These are phyloP conservation scores for Cyamopsis tetragonoloba DNA, from an alignment of 306 rosid genomes.

Conservation along the genomic window DNA sequence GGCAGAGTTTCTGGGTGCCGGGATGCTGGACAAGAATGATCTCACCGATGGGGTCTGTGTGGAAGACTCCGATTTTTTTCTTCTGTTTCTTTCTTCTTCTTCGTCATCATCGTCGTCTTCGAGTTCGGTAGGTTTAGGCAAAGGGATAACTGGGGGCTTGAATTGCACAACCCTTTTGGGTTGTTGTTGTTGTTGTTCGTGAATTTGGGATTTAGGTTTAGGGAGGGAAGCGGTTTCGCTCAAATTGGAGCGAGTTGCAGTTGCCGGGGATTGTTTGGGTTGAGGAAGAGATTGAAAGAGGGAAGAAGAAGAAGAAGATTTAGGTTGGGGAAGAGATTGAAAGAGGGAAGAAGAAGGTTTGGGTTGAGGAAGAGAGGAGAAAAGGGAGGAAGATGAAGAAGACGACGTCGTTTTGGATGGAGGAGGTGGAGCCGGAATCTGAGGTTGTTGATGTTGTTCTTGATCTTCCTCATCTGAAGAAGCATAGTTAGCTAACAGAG, in stretches of 20 bases:
- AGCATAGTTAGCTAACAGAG: constrained; percentile 75
- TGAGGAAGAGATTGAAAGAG: constrained; percentile 55
- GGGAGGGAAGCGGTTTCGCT: constrained; percentile 26
- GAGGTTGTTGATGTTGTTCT: constrained; percentile 15
- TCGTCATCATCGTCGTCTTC: constrained; percentile 45
- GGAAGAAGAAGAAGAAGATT: constrained; percentile 38
- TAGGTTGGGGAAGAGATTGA: constrained; percentile 52
- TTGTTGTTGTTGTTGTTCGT: constrained; percentile 7
- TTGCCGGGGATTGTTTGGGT: constrained; percentile 40
- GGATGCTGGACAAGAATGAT: constrained; percentile 65
- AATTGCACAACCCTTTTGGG: constrained; percentile 67
- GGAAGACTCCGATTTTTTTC: constrained; percentile 35
- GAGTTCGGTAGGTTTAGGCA: constrained; percentile 28
- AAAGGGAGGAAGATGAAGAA: constrained; percentile 30
- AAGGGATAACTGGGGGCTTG: constrained; percentile 59
- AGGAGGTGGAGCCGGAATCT: not conserved
- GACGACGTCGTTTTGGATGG: constrained; percentile 31
- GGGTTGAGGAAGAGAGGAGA: constrained; percentile 55
- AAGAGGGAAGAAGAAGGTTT: constrained; percentile 40
- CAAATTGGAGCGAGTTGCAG: not conserved
- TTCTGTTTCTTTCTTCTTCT: constrained; percentile 39
- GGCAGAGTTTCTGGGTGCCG: constrained; percentile 72
- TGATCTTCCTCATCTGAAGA: constrained; percentile 83
- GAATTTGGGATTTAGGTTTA: constrained; percentile 51
- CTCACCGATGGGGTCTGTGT: constrained; percentile 47